Conservation (phyloP, 768 basidiomycete genomes). For the Pisolithus orientalis region DNA sequence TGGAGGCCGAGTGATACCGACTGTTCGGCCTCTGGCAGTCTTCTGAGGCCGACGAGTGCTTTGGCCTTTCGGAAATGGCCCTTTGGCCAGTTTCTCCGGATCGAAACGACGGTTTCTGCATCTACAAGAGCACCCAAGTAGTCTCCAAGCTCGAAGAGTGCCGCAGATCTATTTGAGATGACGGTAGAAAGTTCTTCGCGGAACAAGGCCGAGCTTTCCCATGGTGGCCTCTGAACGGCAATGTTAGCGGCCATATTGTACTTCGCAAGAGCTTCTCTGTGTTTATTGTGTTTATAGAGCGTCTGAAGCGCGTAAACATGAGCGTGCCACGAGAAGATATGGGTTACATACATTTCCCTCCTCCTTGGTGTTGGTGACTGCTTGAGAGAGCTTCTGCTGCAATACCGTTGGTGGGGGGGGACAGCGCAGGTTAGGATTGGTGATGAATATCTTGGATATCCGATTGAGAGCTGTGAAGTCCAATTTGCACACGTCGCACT, state of each 20-base stretch:
- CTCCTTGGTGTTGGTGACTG: constrained; percentile 78
- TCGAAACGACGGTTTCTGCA: constrained; percentile 81
- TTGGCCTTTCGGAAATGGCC: constrained; percentile 94
- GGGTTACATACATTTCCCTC: constrained; percentile 79
- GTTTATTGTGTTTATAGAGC: constrained; percentile 71
- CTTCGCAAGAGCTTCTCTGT: constrained; percentile 62
- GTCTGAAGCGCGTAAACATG: constrained; percentile 38
- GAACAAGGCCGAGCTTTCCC: constrained; percentile 79
- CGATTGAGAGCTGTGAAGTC: constrained; percentile 77
- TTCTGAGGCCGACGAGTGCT: constrained; percentile 69
- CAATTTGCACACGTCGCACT: constrained; percentile 64
- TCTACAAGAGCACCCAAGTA: constrained; percentile 76
- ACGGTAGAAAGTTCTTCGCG: constrained; percentile 89
- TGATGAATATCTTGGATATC: constrained; percentile 60
- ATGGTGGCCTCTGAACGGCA: constrained; percentile 77
- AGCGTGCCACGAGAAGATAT: neutral
- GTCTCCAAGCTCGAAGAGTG: constrained; percentile 73
- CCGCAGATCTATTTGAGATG: constrained; percentile 87
- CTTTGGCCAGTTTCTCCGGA: constrained; percentile 89
- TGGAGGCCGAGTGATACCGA: constrained; percentile 78
- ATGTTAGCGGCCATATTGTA: constrained; percentile 77
- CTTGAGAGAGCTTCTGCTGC: constrained; percentile 67
- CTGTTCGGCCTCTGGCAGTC: constrained; percentile 70
- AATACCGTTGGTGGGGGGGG: constrained; percentile 77
- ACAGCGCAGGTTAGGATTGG: constrained; percentile 66